Percentiles rank a stretch among this genome's conserved stretches.
Conservation (phyloP, 2,329 filamentous ascomycete species). For the Xylariales sp. region DNA sequence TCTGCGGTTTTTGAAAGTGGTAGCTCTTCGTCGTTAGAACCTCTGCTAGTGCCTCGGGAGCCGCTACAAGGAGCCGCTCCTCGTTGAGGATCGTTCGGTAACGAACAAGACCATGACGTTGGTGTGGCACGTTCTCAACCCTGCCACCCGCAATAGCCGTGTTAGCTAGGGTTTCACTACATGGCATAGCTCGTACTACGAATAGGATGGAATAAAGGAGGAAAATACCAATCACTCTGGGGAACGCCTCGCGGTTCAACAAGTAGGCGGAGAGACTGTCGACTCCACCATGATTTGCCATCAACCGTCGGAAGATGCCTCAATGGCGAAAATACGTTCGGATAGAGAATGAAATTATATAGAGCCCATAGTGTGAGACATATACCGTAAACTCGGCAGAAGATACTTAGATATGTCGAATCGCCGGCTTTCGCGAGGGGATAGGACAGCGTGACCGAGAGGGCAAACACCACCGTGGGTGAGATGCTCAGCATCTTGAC, state of each 20-base stretch:
- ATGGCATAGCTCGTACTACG: not conserved
- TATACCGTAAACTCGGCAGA: constrained; percentile 21
- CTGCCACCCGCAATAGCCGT: constrained; percentile 11
- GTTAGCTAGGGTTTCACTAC: constrained; percentile 11
- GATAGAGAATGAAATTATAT: constrained; percentile 33
- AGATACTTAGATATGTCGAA: constrained; percentile 17
- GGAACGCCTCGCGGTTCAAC: constrained; percentile 30
- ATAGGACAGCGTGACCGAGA: constrained; percentile 29
- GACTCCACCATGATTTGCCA: constrained; percentile 37
- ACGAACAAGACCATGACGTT: constrained; percentile 32
- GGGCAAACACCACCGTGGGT: constrained; percentile 10
- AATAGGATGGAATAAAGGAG: not conserved
- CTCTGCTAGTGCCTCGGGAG: constrained; percentile 35
- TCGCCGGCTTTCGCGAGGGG: constrained; percentile 26
- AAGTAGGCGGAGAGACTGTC: constrained; percentile 28
- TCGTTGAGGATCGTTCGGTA: constrained; percentile 29
- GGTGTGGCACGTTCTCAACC: constrained; percentile 25
- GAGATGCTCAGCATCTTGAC: constrained; percentile 28
- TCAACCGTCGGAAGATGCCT: constrained; percentile 38
- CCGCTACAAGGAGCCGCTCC: constrained; percentile 29
- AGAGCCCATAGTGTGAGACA: constrained; percentile 27
- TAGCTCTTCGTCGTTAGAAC: constrained; percentile 36
- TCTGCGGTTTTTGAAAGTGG: constrained; percentile 34
- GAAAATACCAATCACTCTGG: constrained; percentile 33
- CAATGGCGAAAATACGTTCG: constrained; percentile 37